phyloP scores from a whole-genome alignment of 768 basidiomycete species.

The Tulasnella sp. region DNA sequence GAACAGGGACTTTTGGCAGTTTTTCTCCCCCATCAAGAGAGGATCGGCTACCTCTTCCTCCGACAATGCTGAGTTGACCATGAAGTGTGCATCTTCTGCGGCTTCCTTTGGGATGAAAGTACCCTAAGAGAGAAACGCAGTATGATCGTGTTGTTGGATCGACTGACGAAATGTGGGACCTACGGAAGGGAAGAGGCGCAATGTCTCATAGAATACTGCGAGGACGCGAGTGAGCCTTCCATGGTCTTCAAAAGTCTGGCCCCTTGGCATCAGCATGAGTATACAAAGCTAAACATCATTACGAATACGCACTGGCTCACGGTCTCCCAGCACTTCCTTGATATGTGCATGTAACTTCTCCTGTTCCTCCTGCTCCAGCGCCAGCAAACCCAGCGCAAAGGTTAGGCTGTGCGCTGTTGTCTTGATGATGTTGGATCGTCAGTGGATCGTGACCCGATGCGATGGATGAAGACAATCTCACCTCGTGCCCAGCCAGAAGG shows the following conservation, averaged over 20 bases:
- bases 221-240: background rate
- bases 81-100: background rate
- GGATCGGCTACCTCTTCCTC: background rate
- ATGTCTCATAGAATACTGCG: constrained; percentile 2
- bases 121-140: background rate
- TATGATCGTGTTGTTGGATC: background rate
- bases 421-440: background rate
- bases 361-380: constrained; percentile 6
- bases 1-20: background rate
- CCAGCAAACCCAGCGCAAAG: constrained; percentile 5
- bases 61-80: background rate
- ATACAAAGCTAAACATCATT: background rate
- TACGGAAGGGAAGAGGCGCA: constrained; percentile 5
- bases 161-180: no score
- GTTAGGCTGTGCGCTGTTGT: constrained; percentile 12
- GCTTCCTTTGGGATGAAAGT: background rate
- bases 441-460: no score
- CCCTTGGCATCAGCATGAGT: background rate
- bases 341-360: constrained; percentile 7
- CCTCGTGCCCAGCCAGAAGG: constrained; percentile 11
- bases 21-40: background rate
- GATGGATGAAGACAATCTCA: background rate
- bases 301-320: background rate
- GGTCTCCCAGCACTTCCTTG: background rate
- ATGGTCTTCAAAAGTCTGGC: constrained; percentile 12